Conservation (phyloP, 2,329 filamentous ascomycete genomes). For the Mycosphaerella arachidis region DNA sequence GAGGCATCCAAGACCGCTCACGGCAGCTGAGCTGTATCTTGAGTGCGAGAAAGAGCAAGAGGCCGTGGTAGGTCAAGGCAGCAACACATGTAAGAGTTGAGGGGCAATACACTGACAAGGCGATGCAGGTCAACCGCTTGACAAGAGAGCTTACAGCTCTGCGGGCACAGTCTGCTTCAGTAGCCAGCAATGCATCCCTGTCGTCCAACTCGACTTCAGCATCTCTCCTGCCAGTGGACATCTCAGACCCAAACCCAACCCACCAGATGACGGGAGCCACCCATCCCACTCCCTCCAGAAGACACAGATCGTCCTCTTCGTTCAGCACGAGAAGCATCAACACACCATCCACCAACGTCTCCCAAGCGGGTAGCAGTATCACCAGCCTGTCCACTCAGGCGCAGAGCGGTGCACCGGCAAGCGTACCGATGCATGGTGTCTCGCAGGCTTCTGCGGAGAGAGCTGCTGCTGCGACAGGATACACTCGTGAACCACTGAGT, state of each 20-base stretch:
- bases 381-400: constrained; percentile 18
- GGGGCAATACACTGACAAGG: background rate
- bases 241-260: constrained; percentile 45
- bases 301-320: constrained; percentile 41
- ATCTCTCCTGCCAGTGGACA: constrained; percentile 38
- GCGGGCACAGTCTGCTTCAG: constrained; percentile 61
- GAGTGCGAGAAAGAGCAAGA: constrained; percentile 95
- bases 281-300: constrained; percentile 52
- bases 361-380: constrained; percentile 9
- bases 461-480: constrained; percentile 29
- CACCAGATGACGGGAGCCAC: constrained; percentile 44
- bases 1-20: constrained; percentile 81
- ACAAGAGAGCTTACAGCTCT: constrained; percentile 83
- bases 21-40: constrained; percentile 80
- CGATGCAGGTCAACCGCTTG: constrained; percentile 74
- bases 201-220: constrained; percentile 52
- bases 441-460: constrained; percentile 36
- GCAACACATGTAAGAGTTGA: background rate
- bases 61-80: constrained; percentile 62
- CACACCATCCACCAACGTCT: constrained; percentile 23
- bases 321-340: constrained; percentile 27
- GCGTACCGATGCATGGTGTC: constrained; percentile 21
- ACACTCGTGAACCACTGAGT: constrained; percentile 20
- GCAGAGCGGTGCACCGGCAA: constrained; percentile 21
- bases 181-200: constrained; percentile 52